Base-by-base conservation (phyloP, 306 rosid species). In the Vigna unguiculata region DNA sequence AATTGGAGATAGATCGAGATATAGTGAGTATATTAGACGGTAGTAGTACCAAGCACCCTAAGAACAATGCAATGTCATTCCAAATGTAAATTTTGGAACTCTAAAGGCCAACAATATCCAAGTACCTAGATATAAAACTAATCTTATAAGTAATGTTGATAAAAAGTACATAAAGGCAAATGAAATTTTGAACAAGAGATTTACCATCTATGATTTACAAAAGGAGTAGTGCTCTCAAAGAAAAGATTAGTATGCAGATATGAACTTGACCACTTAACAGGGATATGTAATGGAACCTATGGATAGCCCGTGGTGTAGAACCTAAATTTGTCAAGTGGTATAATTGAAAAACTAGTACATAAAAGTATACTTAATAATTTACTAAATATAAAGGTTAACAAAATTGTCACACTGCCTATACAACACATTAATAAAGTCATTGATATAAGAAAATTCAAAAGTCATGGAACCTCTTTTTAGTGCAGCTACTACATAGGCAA, bases 121-220 rank as follows among this genome's bases (percentile, higher is more conserved):
- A 78, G 85, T 89, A 91, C 94, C 97, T 89, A 77, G 53, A 81
- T 38, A 74, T n/a, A 71, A 32, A 74, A 79, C 57, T 10, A 43
- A 66, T 73, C 34, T 36, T 77, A 71, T 59, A 36, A 78, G 80
- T 22, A 74, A 21, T 2, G 5, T 19, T 83, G 61, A 81, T 49
- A 73, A 82, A 24, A 73, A 48, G 73, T 34, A 60, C 46, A 19
- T 3, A 53, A 55, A 74, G 69, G 21, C 45, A 47, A 21, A 49
- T 24, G 52, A 34, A 71, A 43, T 57, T 72, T 69, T 54, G 70
- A 45, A 19, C 57, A 45, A 58, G 43, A 51, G 28, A 72, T 75
- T 86, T 78, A 87, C 97, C 94, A 91, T 91, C 97, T 86, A 48
- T 89, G 84, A 76, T 91, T 91, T 69, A 91, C 90, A 16, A 89